Evolutionary conservation across 768 basidiomycete genomes (phyloP).

Genomic region (Russula foetens): DNA sequence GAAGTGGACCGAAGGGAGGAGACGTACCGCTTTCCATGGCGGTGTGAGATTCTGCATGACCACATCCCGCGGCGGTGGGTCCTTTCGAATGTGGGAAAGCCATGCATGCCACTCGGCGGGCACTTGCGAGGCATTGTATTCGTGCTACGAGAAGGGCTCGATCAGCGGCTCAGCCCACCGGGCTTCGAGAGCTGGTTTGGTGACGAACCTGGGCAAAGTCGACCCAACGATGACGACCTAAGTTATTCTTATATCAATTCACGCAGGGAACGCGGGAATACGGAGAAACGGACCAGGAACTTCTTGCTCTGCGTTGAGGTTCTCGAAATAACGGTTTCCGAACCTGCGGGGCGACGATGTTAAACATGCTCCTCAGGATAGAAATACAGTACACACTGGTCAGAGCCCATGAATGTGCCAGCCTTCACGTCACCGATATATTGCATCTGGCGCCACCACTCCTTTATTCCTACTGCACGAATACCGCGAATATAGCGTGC

Average conservation of each 20-base stretch:
- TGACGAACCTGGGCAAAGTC: slow-evolving; percentile 74
- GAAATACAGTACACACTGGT: slow-evolving; percentile 52
- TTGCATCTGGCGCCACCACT: slow-evolving; percentile 89
- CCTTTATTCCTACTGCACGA: slow-evolving; percentile 63
- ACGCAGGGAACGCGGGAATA: no score
- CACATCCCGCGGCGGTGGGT: slow-evolving; percentile 68
- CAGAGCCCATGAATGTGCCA: slow-evolving; percentile 65
- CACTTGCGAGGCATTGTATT: slow-evolving; percentile 88
- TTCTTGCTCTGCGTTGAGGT: slow-evolving; percentile 79
- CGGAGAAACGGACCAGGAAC: slow-evolving; percentile 59
- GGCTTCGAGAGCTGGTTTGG: background rate
- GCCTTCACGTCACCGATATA: slow-evolving; percentile 94
- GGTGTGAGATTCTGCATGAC: slow-evolving; percentile 63
- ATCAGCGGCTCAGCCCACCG: background rate
- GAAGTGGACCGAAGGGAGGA: background rate
- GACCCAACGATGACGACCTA: slow-evolving; percentile 95
- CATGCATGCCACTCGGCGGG: slow-evolving; percentile 97
- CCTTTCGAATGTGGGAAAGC: slow-evolving; percentile 83
- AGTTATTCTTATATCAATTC: background rate
- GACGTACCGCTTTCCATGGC: slow-evolving; percentile 76
- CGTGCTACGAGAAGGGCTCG: slow-evolving; percentile 41
- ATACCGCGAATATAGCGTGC: slow-evolving; percentile 69
- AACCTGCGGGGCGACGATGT: slow-evolving; percentile 44
- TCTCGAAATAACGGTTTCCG: slow-evolving; percentile 93
- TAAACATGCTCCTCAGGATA: background rate